A percentile compares a stretch with the other conserved stretches of the same genome.
phyloP scores from a whole-genome alignment of 257 asterid species.

The Nicotiana knightiana region DNA sequence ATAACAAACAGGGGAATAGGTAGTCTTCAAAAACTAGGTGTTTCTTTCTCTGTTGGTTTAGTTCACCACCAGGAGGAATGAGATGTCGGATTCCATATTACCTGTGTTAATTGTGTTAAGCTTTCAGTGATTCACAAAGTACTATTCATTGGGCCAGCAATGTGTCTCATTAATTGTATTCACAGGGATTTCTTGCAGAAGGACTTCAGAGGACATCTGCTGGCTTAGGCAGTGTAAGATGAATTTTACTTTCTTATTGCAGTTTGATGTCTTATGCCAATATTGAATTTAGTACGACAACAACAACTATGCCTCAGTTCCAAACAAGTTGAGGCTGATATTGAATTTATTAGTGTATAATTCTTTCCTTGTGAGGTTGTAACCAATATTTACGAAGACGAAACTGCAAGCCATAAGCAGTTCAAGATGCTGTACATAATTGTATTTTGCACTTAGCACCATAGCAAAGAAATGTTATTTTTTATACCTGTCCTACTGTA shows the following conservation, averaged over 20 bases:
- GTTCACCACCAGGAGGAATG: not conserved
- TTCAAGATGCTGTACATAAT: not conserved
- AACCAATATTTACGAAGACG: not conserved
- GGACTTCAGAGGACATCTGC: conserved; percentile 96
- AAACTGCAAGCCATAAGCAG: not conserved
- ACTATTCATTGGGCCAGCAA: not conserved
- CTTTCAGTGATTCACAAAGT: not conserved
- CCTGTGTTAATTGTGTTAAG: not conserved
- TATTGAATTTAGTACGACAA: not conserved
- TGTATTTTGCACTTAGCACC: not conserved
- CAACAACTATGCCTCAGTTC: too few relatives aligned
- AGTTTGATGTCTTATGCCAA: not conserved
- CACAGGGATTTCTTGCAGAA: conserved; percentile 95
- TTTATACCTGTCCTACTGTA: not conserved
- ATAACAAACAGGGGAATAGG: not conserved
- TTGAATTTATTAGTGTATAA: not conserved
- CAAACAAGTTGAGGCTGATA: not conserved
- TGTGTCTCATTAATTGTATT: conserved; percentile 7
- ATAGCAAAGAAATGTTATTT: not conserved
- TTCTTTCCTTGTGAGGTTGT: not conserved
- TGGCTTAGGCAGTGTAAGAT: conserved; percentile 95
- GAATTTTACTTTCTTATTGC: not conserved
- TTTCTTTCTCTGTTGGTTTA: not conserved
- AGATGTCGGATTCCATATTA: not conserved
- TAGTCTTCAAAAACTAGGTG: not conserved